Evolutionary conservation across 2,329 filamentous ascomycete species (phyloP).

Genomic region (Stachybotrys elegans): DNA sequence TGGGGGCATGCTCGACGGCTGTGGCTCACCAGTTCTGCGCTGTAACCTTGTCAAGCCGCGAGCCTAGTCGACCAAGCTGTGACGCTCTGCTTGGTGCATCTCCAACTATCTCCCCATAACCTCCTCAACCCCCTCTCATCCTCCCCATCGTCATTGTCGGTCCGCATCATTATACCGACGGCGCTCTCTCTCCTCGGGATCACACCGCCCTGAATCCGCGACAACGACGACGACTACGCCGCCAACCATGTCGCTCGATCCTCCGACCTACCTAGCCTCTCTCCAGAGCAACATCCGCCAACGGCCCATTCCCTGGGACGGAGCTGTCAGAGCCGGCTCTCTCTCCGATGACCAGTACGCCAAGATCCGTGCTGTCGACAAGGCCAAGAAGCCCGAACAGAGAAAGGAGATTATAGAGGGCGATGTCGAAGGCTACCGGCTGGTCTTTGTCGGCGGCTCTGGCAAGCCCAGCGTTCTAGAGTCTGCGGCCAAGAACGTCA

Average conservation of each 20-base stretch:
- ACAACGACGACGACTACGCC: conserved; percentile 21
- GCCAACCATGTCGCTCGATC: conserved; percentile 76
- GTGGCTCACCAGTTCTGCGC: too few relatives aligned
- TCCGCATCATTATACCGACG: background rate
- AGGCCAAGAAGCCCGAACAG: conserved; percentile 81
- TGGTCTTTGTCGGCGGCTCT: conserved; percentile 71
- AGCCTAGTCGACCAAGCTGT: background rate
- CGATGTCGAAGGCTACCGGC: conserved; percentile 74
- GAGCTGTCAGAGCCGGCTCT: conserved; percentile 86
- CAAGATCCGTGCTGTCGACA: conserved; percentile 95
- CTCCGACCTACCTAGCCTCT: conserved; percentile 77
- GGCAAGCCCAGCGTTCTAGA: conserved; percentile 72
- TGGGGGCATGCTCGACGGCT: too few relatives aligned
- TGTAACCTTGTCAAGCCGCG: too few relatives aligned
- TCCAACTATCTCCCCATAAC: conserved; percentile 5
- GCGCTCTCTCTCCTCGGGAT: background rate
- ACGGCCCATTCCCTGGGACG: conserved; percentile 95
- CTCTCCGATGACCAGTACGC: conserved; percentile 91
- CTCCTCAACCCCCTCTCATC: background rate
- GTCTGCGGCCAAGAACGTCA: conserved; percentile 75
- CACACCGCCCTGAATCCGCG: conserved; percentile 15
- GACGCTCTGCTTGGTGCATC: conserved; percentile 1
- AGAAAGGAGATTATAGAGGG: conserved; percentile 75
- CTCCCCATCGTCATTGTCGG: too few relatives aligned
- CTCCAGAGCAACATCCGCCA: conserved; percentile 96